Percentiles rank a stretch among this genome's conserved stretches.
Conservation (phyloP, 1,284 basidiomycete genomes). For the Heterobasidion occidentale region DNA sequence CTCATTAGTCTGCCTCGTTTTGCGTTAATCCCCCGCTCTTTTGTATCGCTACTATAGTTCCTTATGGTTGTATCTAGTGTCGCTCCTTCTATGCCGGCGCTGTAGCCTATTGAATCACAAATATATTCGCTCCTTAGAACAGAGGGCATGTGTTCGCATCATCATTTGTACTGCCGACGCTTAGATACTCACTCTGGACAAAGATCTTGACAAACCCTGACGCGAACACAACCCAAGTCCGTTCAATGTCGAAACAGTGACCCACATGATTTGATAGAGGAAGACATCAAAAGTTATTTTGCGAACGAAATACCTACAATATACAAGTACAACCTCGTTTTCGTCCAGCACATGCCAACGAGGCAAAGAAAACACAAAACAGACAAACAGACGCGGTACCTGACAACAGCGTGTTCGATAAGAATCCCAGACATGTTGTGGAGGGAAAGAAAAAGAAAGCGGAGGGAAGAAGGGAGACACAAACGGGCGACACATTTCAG, state of each 20-base stretch:
- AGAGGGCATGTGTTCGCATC: too few species aligned
- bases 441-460: background rate
- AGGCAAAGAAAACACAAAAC: background rate
- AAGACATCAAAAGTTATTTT: constrained; percentile 4
- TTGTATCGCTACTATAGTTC: background rate
- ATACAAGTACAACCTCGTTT: constrained; percentile 1
- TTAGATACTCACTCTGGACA: too few species aligned
- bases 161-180: too few species aligned
- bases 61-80: background rate
- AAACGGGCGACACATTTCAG: background rate
- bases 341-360: background rate
- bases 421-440: background rate
- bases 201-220: too few species aligned
- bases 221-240: background rate
- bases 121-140: too few species aligned
- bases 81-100: too few species aligned
- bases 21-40: background rate
- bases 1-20: background rate
- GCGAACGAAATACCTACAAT: constrained; percentile 8
- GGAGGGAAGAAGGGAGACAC: background rate
- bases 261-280: background rate
- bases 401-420: too few species aligned
- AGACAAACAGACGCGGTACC: background rate
- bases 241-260: background rate
- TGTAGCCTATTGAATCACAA: too few species aligned